Percentiles rank a stretch among this genome's conserved stretches.
Conservation (phyloP, 208 protist genomes). For the Trypanosoma rangeli region DNA sequence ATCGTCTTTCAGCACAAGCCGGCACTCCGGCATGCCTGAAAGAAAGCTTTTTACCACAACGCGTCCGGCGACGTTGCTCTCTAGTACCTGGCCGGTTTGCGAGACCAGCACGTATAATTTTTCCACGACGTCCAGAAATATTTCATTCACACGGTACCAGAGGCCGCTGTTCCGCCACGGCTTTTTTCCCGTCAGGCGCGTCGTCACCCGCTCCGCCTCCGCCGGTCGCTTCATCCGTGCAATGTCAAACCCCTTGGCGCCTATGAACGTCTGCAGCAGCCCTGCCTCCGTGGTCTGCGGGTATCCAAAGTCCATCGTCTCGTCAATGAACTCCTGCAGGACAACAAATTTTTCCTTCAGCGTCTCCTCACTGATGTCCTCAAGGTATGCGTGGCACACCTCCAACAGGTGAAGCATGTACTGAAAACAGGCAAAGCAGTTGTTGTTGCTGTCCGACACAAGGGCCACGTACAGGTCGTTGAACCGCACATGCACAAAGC, state of each 20-base stretch:
- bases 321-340: conserved; percentile 98
- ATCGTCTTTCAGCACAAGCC: conserved; percentile 93
- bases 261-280: conserved; percentile 92
- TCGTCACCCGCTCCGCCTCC: conserved; percentile 61
- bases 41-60: conserved; percentile 97
- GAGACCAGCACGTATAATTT: conserved; percentile 96
- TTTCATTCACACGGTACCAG: conserved; percentile 96
- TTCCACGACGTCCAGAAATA: conserved; percentile 99
- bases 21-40: conserved; percentile 98
- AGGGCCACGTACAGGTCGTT: conserved; percentile 94
- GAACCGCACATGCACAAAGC: conserved; percentile 92
- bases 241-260: conserved; percentile 59
- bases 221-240: conserved; percentile 42
- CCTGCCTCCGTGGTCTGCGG: conserved; percentile 93
- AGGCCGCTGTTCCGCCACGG: conserved; percentile 94
- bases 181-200: conserved; percentile 88
- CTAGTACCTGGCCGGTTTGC: conserved; percentile 87
- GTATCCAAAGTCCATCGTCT: conserved; percentile 98
- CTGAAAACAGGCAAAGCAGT: conserved; percentile 85
- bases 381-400: conserved; percentile 93
- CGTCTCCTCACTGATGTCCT: conserved; percentile 88
- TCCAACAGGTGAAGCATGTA: conserved; percentile 86
- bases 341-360: conserved; percentile 97
- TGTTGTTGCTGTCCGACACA: conserved; percentile 91
- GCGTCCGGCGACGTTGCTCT: conserved; percentile 91